Evolutionary conservation across 805 yeast species (phyloP).

Genomic region (Yarrowia sp.): DNA sequence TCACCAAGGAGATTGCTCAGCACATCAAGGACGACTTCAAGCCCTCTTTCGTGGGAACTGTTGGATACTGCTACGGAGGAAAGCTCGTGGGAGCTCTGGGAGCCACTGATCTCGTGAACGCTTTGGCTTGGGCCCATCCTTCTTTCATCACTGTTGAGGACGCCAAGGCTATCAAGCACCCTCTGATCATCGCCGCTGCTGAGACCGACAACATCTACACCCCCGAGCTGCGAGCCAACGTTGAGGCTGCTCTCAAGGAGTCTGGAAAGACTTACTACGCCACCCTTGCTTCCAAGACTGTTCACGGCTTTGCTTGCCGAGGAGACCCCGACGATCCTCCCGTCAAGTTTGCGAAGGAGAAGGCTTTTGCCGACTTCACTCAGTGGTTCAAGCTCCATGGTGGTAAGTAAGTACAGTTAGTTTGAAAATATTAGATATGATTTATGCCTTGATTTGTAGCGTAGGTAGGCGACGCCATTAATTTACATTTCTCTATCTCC

Average conservation of each 20-base stretch:
- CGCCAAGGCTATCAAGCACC: slow-evolving; percentile 57
- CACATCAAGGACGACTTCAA: slow-evolving; percentile 46
- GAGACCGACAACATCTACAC: slow-evolving; percentile 66
- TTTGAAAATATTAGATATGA: not conserved
- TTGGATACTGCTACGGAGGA: slow-evolving; percentile 88
- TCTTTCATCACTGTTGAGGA: slow-evolving; percentile 67
- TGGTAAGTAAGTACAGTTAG: not conserved
- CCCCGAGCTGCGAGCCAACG: slow-evolving; percentile 56
- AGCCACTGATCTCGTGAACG: slow-evolving; percentile 41
- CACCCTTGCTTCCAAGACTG: slow-evolving; percentile 58
- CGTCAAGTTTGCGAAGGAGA: slow-evolving; percentile 64
- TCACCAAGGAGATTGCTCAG: slow-evolving; percentile 50
- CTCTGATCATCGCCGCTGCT: slow-evolving; percentile 71
- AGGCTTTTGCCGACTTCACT: slow-evolving; percentile 45
- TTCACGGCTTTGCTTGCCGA: slow-evolving; percentile 78
- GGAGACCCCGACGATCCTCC: slow-evolving; percentile 61
- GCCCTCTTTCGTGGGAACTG: slow-evolving; percentile 52
- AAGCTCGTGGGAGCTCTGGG: slow-evolving; percentile 55
- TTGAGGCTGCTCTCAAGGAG: slow-evolving; percentile 58
- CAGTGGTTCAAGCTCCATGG: slow-evolving; percentile 31
- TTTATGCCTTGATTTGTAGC: not conserved
- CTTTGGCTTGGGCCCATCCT: slow-evolving; percentile 82
- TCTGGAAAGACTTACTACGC: slow-evolving; percentile 57
- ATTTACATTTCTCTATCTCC: slow-evolving; percentile 4
- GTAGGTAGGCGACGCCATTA: not conserved